phyloP scores from a whole-genome alignment of 2,329 filamentous ascomycete genomes.

The Boeremia lycopersici region DNA sequence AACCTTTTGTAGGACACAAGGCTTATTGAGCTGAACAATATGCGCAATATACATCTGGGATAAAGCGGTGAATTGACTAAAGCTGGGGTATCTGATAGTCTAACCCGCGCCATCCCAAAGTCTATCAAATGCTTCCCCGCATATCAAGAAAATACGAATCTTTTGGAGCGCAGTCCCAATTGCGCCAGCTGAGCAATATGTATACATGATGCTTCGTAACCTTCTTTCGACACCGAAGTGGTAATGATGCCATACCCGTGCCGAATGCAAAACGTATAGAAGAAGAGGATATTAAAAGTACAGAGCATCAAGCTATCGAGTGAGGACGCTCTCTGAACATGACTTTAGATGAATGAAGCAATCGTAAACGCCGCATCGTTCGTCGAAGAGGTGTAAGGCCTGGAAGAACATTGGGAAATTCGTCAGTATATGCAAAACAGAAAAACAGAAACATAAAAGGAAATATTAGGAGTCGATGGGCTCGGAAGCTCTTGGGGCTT shows the following conservation, averaged over 20 bases:
- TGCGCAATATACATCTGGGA: neutral
- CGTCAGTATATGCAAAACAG: slow-evolving; percentile 36
- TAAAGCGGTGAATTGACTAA: neutral
- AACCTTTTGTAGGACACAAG: too few species aligned
- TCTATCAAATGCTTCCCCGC: slow-evolving; percentile 1
- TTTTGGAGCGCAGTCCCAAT: neutral
- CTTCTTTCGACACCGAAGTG: neutral
- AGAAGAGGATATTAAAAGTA: slow-evolving; percentile 28
- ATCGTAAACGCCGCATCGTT: slow-evolving; percentile 43
- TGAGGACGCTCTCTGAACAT: slow-evolving; percentile 33
- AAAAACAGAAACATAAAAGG: slow-evolving; percentile 9
- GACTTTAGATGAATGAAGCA: slow-evolving; percentile 44
- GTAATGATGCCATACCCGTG: neutral
- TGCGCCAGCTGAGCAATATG: slow-evolving; percentile 5
- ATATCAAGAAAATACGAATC: neutral
- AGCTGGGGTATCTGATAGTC: slow-evolving; percentile 3
- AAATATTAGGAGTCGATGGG: slow-evolving; percentile 26
- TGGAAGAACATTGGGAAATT: slow-evolving; percentile 30
- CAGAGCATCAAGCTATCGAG: slow-evolving; percentile 36
- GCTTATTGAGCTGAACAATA: slow-evolving; percentile 7
- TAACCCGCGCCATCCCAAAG: neutral
- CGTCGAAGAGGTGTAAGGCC: slow-evolving; percentile 43
- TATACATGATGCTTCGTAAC: slow-evolving; percentile 16
- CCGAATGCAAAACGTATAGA: neutral
- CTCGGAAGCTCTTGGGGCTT: slow-evolving; percentile 34